Conservation (phyloP, 495 filamentous ascomycete species). For the Letharia columbiana region DNA sequence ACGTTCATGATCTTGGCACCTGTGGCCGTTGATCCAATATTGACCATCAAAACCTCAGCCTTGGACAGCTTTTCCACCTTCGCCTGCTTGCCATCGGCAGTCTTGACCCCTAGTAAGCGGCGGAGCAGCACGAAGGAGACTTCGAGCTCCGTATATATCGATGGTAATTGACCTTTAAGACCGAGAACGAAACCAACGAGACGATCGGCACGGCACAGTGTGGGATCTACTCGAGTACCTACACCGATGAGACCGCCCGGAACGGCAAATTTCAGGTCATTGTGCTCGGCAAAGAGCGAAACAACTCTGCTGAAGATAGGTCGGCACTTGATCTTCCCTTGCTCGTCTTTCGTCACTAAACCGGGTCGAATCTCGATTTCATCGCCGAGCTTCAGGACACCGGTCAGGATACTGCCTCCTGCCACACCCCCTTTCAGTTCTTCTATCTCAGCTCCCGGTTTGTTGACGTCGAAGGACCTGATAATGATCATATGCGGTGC, state of each 20-base stretch:
- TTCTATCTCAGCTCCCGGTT: conserved; percentile 98
- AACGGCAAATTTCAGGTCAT: conserved; percentile 94
- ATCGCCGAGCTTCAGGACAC: conserved; percentile 89
- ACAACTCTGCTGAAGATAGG: conserved; percentile 94
- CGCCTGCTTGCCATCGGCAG: conserved; percentile 95
- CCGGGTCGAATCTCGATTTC: conserved; percentile 97
- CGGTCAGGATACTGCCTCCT: conserved; percentile 90
- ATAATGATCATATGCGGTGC: conserved; percentile 98
- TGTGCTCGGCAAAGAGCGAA: conserved; percentile 91
- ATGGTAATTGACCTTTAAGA: conserved; percentile 79
- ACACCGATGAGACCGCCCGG: conserved; percentile 96
- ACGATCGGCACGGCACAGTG: conserved; percentile 95
- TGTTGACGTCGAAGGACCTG: conserved; percentile 98
- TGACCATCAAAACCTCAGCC: conserved; percentile 98
- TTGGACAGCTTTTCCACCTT: conserved; percentile 97
- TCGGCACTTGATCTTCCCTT: conserved; percentile 88
- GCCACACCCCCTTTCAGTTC: conserved; percentile 98
- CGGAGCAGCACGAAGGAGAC: conserved; percentile 98
- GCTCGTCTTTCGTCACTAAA: conserved; percentile 87
- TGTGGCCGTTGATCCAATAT: conserved; percentile 94
- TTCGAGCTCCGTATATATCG: conserved; percentile 95
- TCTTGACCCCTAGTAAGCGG: conserved; percentile 90
- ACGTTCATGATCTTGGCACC: conserved; percentile 88
- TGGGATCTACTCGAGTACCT: conserved; percentile 92
- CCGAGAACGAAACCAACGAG: conserved; percentile 96